A percentile compares a stretch with the other conserved stretches of the same genome.
Conservation (phyloP, 306 rosid genomes). For the Potentilla sterilis region DNA sequence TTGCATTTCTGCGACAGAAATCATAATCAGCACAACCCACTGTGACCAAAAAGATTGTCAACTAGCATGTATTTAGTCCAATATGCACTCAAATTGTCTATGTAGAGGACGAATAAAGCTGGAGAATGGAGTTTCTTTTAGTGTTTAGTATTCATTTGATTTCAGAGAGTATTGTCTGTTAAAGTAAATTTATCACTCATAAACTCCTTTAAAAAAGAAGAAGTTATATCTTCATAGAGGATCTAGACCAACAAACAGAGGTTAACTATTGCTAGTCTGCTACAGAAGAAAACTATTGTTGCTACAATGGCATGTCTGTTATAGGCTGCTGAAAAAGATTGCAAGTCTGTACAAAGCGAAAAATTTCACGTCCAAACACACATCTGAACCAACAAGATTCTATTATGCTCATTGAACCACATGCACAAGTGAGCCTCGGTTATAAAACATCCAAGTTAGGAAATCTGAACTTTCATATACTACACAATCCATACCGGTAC, state of each 20-base stretch:
- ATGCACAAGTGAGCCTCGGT: not conserved
- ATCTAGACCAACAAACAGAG: not conserved
- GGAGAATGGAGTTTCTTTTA: not conserved
- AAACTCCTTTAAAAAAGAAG: too few relatives aligned
- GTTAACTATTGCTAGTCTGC: not conserved
- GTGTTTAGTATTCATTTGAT: not conserved
- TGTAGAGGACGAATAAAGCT: not conserved
- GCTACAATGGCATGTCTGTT: too few relatives aligned
- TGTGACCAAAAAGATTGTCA: not conserved
- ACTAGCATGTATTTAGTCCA: not conserved
- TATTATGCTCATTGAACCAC: not conserved
- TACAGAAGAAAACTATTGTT: too few relatives aligned
- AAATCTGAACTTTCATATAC: not conserved
- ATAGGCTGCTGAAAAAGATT: too few relatives aligned
- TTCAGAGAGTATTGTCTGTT: not conserved
- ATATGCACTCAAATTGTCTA: not conserved
- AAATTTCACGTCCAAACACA: too few relatives aligned
- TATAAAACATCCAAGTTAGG: not conserved
- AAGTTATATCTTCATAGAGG: not conserved
- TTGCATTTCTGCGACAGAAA: not conserved
- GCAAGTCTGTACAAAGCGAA: too few relatives aligned
- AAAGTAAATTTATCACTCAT: not conserved
- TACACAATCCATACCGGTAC: not conserved
- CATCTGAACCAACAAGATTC: not conserved
- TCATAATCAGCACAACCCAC: not conserved